Conservation (phyloP, 495 filamentous ascomycete species). For the Penicillium angulare region DNA sequence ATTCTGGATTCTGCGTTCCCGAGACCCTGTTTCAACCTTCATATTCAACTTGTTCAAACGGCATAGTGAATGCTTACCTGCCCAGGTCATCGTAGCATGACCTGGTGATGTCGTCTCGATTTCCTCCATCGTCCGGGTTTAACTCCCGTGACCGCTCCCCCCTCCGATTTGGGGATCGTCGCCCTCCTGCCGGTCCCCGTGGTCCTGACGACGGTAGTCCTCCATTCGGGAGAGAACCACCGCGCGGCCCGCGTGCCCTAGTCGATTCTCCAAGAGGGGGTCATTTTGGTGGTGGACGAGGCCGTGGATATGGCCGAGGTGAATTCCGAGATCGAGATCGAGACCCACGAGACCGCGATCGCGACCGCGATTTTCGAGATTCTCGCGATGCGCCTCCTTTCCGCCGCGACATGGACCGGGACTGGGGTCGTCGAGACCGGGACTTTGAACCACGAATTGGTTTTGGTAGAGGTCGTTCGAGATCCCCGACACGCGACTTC, state of each 20-base stretch:
- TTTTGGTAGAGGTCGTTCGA: slow-evolving; percentile 46
- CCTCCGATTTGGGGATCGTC: slow-evolving; percentile 46
- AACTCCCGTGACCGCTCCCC: slow-evolving; percentile 50
- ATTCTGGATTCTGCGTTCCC: slow-evolving; percentile 7
- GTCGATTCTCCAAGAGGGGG: slow-evolving; percentile 62
- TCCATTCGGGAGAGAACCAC: slow-evolving; percentile 54
- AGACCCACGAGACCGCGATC: slow-evolving; percentile 56
- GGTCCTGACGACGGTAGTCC: slow-evolving; percentile 39
- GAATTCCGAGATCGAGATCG: slow-evolving; percentile 61
- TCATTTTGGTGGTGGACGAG: slow-evolving; percentile 38
- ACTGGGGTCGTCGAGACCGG: slow-evolving; percentile 38
- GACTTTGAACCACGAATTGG: slow-evolving; percentile 45
- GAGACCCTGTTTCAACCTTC: neutral
- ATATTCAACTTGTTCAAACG: too few relatives aligned
- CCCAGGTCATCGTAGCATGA: slow-evolving; percentile 40
- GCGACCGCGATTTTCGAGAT: slow-evolving; percentile 43
- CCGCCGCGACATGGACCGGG: slow-evolving; percentile 42
- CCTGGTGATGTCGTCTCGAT: slow-evolving; percentile 50
- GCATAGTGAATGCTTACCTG: neutral
- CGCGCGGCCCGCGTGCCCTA: slow-evolving; percentile 68
- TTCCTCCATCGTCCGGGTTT: slow-evolving; percentile 47
- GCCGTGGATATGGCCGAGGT: slow-evolving; percentile 53
- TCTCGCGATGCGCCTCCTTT: slow-evolving; percentile 37
- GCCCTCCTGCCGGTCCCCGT: slow-evolving; percentile 39
- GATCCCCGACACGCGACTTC: slow-evolving; percentile 50